These are phyloP conservation scores for Beta vulgaris DNA, from an alignment of 148 eudicot genomes.

Conservation along the genomic window DNA sequence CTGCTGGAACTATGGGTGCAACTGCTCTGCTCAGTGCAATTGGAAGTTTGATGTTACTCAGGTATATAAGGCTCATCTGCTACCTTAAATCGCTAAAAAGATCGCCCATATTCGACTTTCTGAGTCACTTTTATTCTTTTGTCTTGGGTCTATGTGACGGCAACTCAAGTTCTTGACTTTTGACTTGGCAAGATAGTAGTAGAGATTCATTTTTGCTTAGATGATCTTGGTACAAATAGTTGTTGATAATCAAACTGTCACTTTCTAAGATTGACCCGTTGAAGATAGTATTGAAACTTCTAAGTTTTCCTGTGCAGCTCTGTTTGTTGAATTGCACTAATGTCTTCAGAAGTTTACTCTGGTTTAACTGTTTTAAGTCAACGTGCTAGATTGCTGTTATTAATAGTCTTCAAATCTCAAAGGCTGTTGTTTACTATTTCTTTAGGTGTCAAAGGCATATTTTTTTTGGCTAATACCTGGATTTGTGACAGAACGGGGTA, in stretches of 20 bases:
- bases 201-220: not conserved
- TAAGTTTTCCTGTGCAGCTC: too few species aligned
- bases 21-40: slow-evolving; percentile 83
- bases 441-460: not conserved
- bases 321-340: not conserved
- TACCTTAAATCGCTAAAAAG: not conserved
- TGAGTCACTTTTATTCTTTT: not conserved
- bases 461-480: slow-evolving; percentile 9
- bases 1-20: slow-evolving; percentile 93
- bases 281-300: too few species aligned
- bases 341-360: too few species aligned
- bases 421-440: too few species aligned
- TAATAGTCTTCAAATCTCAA: not conserved
- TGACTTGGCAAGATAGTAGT: not conserved
- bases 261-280: not conserved
- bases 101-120: not conserved
- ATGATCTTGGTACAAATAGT: not conserved
- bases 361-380: too few species aligned
- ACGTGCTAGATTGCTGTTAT: not conserved
- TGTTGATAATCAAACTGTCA: not conserved
- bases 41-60: slow-evolving; percentile 92
- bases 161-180: not conserved
- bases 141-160: not conserved
- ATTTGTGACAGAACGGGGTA: slow-evolving; percentile 66
- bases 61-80: slow-evolving; percentile 41